These are phyloP conservation scores for Backusella circina DNA, from an alignment of 192 early-diverging fungal genomes.

Conservation along the genomic window DNA sequence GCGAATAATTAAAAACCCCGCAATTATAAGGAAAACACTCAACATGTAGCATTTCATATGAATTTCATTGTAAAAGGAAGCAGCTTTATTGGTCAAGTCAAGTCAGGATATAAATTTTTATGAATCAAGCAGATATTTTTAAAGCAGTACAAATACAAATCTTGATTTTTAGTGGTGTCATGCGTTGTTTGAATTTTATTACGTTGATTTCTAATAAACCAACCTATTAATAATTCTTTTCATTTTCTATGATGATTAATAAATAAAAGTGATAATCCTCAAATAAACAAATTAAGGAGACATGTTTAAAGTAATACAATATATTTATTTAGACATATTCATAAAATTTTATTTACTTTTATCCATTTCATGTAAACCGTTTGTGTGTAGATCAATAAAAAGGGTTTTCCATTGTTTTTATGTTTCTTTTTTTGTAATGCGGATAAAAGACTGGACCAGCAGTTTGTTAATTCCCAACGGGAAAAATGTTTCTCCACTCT, in stretches of 20 bases:
- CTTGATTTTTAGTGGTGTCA: not conserved
- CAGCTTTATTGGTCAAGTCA: not conserved
- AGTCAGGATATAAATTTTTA: conserved; percentile 1
- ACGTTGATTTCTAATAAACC: not conserved
- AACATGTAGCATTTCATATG: not conserved
- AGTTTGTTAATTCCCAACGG: not conserved
- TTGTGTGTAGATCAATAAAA: not conserved
- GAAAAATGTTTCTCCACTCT: not conserved
- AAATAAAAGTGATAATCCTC: not conserved
- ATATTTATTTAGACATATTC: not conserved
- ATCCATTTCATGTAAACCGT: not conserved
- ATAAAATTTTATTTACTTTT: not conserved
- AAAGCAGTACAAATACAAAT: not conserved
- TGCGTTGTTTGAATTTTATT: not conserved
- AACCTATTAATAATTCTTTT: not conserved
- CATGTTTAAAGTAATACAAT: not conserved
- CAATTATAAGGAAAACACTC: not conserved
- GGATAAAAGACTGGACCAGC: not conserved
- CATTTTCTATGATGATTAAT: not conserved
- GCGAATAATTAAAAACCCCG: not conserved
- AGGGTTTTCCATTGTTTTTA: not conserved
- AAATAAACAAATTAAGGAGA: not conserved
- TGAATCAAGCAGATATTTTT: not conserved
- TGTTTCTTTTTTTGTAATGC: not conserved
- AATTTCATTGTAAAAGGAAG: not conserved